Evolutionary conservation across 768 basidiomycete genomes (phyloP), one percentile per base, ranked within the genome.

Genomic region (Lactarius deliciosus): DNA sequence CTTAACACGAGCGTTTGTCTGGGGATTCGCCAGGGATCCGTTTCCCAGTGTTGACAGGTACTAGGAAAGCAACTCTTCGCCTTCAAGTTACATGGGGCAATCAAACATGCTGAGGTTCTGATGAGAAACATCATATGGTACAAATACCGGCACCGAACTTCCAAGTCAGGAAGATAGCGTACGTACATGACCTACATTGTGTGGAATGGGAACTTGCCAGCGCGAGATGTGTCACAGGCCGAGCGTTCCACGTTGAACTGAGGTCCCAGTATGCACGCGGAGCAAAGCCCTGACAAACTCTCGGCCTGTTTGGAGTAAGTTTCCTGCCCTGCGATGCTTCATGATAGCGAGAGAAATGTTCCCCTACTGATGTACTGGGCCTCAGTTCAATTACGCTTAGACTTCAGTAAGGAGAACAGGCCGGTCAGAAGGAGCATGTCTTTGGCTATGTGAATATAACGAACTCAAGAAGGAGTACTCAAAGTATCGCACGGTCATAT

Each of bases 361-460:
- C 40, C 9, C 13, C 18, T 40, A 15, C 32, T 43, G 36, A 30
- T 13, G 6, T 25, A n/a, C 28, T 41, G 30, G 30, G 41, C 32
- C 32, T 32, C 30, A 43, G 60, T 25, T 32, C 40, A 58, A 63
- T 22, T 54, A 18, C n/a, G 62, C 30, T 13, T 9, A 2, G 30
- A 38, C 53, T 41, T 60, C 66, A 20, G 11, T 43, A 32, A 34
- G 16, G 20, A 28, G 45, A 34, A 25, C 22, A 64, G 54, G 16
- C 62, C 41, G 66, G 64, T 64, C 66, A 67, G 34, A 63, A 63
- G 53, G 6, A 13, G 3, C 43, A 34, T 32, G 55, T 63, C 65
- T 53, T 55, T 60, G 53, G 57, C 62, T 55, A 58, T 64, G 66
- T 57, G 66, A 67, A 67, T 34, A 8, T 20, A 38, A 45, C 13